These are phyloP conservation scores for Pythium pectinolyticum DNA, from an alignment of 352 stramenopile species.

Conservation along the genomic window DNA sequence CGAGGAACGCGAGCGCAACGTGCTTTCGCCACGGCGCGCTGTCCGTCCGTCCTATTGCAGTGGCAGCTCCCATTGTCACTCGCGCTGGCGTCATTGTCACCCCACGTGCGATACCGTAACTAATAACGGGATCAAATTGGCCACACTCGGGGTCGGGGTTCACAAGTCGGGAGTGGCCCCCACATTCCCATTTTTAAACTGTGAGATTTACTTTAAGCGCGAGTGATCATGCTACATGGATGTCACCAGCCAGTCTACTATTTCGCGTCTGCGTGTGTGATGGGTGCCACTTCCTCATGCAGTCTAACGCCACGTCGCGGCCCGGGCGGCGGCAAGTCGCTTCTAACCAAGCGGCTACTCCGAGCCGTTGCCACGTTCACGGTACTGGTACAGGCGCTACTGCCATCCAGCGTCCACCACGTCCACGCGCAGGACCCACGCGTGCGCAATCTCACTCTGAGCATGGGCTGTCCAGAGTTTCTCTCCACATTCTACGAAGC, in stretches of 20 bases:
- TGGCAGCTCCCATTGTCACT: too few species aligned
- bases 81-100: too few species aligned
- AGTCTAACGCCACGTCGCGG: too few species aligned
- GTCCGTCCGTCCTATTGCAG: too few species aligned
- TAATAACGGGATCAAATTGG: constrained; percentile 1
- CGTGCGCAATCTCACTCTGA: constrained; percentile 6
- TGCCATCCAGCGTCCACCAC: too few species aligned
- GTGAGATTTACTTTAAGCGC: not conserved
- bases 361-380: too few species aligned
- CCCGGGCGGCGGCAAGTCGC: too few species aligned
- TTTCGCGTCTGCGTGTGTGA: too few species aligned
- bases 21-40: not conserved
- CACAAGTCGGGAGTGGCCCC: not conserved
- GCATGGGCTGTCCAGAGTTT: constrained; percentile 57
- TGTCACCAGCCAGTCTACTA: too few species aligned
- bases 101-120: not conserved
- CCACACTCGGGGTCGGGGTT: not conserved
- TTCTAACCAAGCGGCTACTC: too few species aligned
- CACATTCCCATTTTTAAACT: constrained; percentile 2
- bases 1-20: not conserved
- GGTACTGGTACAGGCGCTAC: too few species aligned
- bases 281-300: too few species aligned
- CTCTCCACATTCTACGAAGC: constrained; percentile 42
- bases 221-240: not conserved
- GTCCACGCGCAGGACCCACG: not conserved